Base-by-base conservation (phyloP, 176 grass and related monocot species). In the Urochloa ruziziensis region DNA sequence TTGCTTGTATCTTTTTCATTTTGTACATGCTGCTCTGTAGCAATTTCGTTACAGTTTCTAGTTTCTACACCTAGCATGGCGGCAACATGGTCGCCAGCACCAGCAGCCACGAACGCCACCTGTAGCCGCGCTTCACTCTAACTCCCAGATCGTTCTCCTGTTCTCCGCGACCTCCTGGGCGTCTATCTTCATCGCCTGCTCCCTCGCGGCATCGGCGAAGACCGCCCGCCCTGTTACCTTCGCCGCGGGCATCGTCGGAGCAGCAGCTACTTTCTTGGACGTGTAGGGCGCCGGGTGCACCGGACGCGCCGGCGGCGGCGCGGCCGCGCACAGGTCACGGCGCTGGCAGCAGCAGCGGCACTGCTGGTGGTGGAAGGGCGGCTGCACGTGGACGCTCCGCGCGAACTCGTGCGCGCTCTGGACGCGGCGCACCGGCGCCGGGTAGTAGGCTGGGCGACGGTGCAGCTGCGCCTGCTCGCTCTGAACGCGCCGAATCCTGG, bases 371-470 rank as follows among this genome's bases (percentile, higher is more conserved):
- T 40, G 39, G 39, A n/a, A n/a, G n/a, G n/a, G n/a, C n/a, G n/a
- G 2, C 36, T 40, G 39, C n/a, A n/a, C n/a, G 11, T 8, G 46
- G 5, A 8, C 7, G n/a, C 13, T 23, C 16, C 66, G 4, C 9
- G 79, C 54, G 57, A 88, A 61, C 57, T 79, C 46, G 15, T 65
- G 74, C 80, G 57, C 67, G 60, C 87, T 89, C 24, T 75, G 39
- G n/a, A 68, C 60, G 40, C 82, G 49, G 6, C 61, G 75, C 69
- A 56, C 53, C 6, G 19, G 53, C 10, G 21, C 21, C 5, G 53
- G 53, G 5, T 23, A n/a, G 53, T 12, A 47, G 53, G 53, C 6
- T 6, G 21, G 53, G 21, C 53, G 21, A 6, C 53, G 21, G 53
- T n/a, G 51, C 18, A 53, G 18, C 18, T 7, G 51, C 24, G 14